A percentile compares a stretch with the other conserved stretches of the same genome.
These are phyloP conservation scores for Friedmanniomyces simplex DNA, from an alignment of 495 filamentous ascomycete genomes.

Conservation along the genomic window DNA sequence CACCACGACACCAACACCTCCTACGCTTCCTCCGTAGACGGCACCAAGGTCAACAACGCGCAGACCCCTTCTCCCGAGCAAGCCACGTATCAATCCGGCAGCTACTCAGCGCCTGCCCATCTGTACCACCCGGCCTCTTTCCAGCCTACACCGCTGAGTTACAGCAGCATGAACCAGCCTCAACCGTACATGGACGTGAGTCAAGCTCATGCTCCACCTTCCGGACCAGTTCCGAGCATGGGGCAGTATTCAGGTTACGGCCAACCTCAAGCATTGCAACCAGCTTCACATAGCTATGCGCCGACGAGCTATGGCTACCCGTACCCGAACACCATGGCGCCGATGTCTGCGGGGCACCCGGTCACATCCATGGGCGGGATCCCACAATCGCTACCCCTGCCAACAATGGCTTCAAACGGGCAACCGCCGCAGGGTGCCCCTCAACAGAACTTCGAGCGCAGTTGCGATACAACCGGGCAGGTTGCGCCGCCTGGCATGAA, in stretches of 20 bases:
- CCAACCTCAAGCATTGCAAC: constrained; percentile 65
- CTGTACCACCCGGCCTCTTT: constrained; percentile 8
- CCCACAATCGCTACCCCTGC: constrained; percentile 25
- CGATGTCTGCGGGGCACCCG: constrained; percentile 57
- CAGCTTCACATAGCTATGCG: constrained; percentile 60
- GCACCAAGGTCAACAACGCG: constrained; percentile 35
- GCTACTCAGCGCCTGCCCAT: constrained; percentile 23
- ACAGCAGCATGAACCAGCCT: constrained; percentile 76
- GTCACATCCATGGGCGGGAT: constrained; percentile 54
- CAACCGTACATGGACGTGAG: constrained; percentile 79
- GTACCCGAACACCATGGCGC: constrained; percentile 65
- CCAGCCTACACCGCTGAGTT: constrained; percentile 24
- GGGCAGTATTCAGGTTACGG: constrained; percentile 56
- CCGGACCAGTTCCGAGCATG: constrained; percentile 66
- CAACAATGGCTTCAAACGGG: constrained; percentile 19
- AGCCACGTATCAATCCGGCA: constrained; percentile 27
- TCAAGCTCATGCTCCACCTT: constrained; percentile 63
- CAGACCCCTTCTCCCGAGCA: constrained; percentile 40
- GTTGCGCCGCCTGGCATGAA: constrained; percentile 92
- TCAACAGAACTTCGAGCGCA: constrained; percentile 36
- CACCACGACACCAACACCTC: constrained; percentile 32
- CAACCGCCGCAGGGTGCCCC: constrained; percentile 8
- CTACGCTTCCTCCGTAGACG: constrained; percentile 42
- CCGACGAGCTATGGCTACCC: constrained; percentile 57
- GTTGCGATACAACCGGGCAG: constrained; percentile 85